These are phyloP conservation scores for Secale cereale DNA, from an alignment of 176 grass and related monocot species.

Conservation along the genomic window DNA sequence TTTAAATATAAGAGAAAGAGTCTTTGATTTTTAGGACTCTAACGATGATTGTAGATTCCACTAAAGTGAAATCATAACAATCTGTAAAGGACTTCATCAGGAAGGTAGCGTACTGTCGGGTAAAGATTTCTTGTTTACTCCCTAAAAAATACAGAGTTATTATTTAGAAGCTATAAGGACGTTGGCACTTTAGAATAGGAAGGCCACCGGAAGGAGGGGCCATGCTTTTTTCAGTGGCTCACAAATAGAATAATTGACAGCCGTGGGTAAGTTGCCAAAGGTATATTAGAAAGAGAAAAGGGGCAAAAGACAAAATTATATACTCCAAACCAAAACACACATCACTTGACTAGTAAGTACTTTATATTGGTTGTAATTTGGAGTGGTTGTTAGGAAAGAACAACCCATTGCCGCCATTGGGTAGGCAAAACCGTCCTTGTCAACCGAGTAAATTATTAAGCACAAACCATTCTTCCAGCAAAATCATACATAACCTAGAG, in stretches of 20 bases:
- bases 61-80: no score
- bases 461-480: background rate
- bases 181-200: background rate
- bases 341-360: slow-evolving; percentile 7
- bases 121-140: no score
- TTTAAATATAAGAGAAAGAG: no score
- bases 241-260: slow-evolving; percentile 4
- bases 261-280: background rate
- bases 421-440: slow-evolving; percentile 3
- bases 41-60: no score
- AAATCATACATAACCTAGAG: no score
- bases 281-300: background rate
- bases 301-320: background rate
- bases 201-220: slow-evolving; percentile 26
- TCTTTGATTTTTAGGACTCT: no score
- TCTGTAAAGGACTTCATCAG: no score
- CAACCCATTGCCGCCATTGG: background rate
- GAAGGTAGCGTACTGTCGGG: no score
- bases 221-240: slow-evolving; percentile 2
- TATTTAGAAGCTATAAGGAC: no score
- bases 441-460: background rate
- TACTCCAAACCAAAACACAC: slow-evolving; percentile 1
- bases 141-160: no score
- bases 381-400: slow-evolving; percentile 22
- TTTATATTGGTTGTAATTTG: background rate